Evolutionary conservation across 140 eudicot genomes (phyloP).

Genomic region (Stevia rebaudiana): DNA sequence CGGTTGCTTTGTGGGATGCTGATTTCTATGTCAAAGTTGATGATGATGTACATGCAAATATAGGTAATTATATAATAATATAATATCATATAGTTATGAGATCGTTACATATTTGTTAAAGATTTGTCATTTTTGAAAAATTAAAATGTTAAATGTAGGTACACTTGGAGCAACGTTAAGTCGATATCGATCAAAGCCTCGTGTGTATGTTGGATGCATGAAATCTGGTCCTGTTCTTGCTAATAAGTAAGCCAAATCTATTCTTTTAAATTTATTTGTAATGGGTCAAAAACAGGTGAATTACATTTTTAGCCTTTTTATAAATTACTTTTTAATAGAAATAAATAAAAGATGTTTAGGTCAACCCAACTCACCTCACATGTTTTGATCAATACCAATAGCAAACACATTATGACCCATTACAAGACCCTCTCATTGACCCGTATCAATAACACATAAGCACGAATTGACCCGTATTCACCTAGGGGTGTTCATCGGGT

Average conservation of each 20-base stretch:
- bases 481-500: too few relatives aligned
- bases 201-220: constrained; percentile 95
- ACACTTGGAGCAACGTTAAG: constrained; percentile 81
- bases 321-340: neutral
- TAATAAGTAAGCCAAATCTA: constrained; percentile 56
- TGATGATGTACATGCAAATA: constrained; percentile 94
- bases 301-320: neutral
- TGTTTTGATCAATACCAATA: neutral
- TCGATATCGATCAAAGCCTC: constrained; percentile 69
- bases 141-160: constrained; percentile 21
- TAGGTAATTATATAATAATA: constrained; percentile 42
- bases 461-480: neutral
- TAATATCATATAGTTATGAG: neutral
- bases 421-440: neutral
- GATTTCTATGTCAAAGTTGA: constrained; percentile 96
- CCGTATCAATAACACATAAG: neutral
- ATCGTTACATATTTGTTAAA: neutral
- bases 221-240: constrained; percentile 98
- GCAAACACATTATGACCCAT: neutral
- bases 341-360: neutral
- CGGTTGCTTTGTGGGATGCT: constrained; percentile 97
- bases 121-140: neutral
- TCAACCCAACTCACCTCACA: neutral
- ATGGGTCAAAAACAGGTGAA: too few relatives aligned
- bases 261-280: neutral